Evolutionary conservation across 2,329 filamentous ascomycete species (phyloP), one percentile per base, ranked within the genome.

Genomic region (Colletotrichum kahawae): DNA sequence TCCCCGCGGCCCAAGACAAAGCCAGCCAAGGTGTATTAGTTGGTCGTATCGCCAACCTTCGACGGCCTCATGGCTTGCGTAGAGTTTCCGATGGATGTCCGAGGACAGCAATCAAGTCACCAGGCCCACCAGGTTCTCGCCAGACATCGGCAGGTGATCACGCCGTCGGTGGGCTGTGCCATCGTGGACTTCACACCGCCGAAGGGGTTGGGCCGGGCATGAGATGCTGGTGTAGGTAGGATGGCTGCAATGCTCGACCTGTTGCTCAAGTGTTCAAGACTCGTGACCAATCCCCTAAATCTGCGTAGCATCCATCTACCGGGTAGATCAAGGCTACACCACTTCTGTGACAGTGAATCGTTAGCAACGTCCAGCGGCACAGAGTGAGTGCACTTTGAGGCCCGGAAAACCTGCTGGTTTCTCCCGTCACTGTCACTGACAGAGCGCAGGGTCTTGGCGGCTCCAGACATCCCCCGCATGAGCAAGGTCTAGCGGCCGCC

Each of bases 371-470:
- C 5, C n/a, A 29, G 24, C 18, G 14, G 7, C 24, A 33, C n/a
- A 63, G 18, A 48, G 6, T 0, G 10, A 24, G n/a, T 51, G 7
- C 43, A 51, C 2, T 13, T 24, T 51, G 43, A 1, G 7, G 43
- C n/a, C 1, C 38, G 0, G 38, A 48, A 51, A 51, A 51, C 43
- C 43, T 51, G n/a, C 43, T 51, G 43, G 43, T 13, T 51, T 24
- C n/a, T 51, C 10, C 43, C 10, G 43, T 24, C 43, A 21, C 21
- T 14, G 36, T 33, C 60, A 38, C 21, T 64, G 51, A 64, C 74
- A 66, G 29, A 76, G 65, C 65, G 70, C 57, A 69, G 74, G 74
- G 74, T 66, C 74, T 74, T 70, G 74, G 73, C 73, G 64, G 48
- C 43, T 33, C 64, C 68, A 63, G 36, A 34, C 34, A 18, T 73